Evolutionary conservation across 371 early-diverging fungal species (phyloP).

Genomic region (Rozella allomycis): DNA sequence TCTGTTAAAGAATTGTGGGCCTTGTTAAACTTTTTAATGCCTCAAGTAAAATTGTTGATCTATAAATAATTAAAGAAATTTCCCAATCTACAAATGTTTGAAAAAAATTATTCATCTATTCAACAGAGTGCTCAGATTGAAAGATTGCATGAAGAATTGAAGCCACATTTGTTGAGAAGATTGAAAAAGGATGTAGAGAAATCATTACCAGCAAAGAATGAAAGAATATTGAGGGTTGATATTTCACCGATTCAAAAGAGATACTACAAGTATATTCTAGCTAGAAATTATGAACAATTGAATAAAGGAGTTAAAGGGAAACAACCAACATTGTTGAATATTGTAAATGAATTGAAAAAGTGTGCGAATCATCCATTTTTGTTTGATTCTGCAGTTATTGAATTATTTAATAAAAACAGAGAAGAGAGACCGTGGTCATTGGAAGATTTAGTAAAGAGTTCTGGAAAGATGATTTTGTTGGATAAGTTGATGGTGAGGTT

Average conservation of each 20-base stretch:
- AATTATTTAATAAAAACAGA: conserved; percentile 13
- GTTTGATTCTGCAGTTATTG: conserved; percentile 19
- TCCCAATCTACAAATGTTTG: no score
- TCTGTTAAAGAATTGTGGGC: conserved; percentile 60
- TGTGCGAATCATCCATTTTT: conserved; percentile 54
- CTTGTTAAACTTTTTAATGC: conserved; percentile 58
- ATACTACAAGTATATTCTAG: conserved; percentile 76
- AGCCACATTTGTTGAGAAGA: conserved; percentile 76
- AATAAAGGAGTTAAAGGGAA: conserved; percentile 52
- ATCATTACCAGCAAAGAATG: conserved; percentile 78
- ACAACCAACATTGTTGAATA: conserved; percentile 73
- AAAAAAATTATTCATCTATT: no score
- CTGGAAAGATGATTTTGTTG: conserved; percentile 17
- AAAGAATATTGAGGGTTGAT: conserved; percentile 81
- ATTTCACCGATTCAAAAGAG: conserved; percentile 68
- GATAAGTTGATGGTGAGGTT: conserved; percentile 14
- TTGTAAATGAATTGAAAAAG: conserved; percentile 63
- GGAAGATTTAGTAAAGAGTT: conserved; percentile 14
- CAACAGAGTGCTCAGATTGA: no score
- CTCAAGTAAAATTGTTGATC: no score
- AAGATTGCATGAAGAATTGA: conserved; percentile 50
- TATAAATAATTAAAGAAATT: no score
- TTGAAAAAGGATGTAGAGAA: conserved; percentile 94
- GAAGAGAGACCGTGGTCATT: conserved; percentile 28
- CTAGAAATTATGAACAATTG: conserved; percentile 75